phyloP scores from a whole-genome alignment of 2,329 filamentous ascomycete species.

The Aspergillus proliferans region DNA sequence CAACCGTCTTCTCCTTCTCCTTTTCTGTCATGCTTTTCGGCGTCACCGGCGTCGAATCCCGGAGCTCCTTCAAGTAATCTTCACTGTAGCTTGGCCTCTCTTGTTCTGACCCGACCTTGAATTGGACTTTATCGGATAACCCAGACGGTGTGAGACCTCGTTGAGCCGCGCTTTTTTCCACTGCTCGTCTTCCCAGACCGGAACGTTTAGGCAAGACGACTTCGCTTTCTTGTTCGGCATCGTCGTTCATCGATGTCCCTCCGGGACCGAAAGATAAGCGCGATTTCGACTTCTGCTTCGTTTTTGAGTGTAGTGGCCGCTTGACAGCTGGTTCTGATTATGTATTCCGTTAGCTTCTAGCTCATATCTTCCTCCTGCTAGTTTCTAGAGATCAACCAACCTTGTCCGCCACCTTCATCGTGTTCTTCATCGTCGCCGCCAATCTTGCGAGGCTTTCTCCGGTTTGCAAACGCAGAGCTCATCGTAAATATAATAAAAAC shows the following conservation, averaged over 20 bases:
- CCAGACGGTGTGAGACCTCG: conserved; percentile 44
- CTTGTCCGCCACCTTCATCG: conserved; percentile 28
- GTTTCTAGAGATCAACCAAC: conserved; percentile 30
- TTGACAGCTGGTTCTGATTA: conserved; percentile 47
- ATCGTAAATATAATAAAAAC: conserved; percentile 29
- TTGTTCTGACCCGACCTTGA: conserved; percentile 57
- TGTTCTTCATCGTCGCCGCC: conserved; percentile 60
- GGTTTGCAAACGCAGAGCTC: conserved; percentile 51
- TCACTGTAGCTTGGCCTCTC: conserved; percentile 76
- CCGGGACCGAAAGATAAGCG: conserved; percentile 70
- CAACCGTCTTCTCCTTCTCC: conserved; percentile 49
- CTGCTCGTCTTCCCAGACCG: conserved; percentile 56
- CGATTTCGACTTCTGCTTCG: conserved; percentile 66
- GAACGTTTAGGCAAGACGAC: conserved; percentile 55
- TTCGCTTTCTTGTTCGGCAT: conserved; percentile 49
- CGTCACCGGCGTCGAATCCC: conserved; percentile 76
- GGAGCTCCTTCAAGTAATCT: conserved; percentile 78
- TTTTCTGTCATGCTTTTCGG: conserved; percentile 49
- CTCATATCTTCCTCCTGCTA: background rate
- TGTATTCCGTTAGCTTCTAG: conserved; percentile 25
- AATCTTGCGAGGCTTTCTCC: conserved; percentile 70
- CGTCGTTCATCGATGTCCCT: conserved; percentile 49
- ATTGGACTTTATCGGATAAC: conserved; percentile 49
- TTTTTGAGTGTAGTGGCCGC: conserved; percentile 45
- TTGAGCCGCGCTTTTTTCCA: conserved; percentile 62